Percentiles rank a stretch among this genome's conserved stretches.
phyloP scores from a whole-genome alignment of 1,284 basidiomycete genomes.

The Heterobasidion annosum region DNA sequence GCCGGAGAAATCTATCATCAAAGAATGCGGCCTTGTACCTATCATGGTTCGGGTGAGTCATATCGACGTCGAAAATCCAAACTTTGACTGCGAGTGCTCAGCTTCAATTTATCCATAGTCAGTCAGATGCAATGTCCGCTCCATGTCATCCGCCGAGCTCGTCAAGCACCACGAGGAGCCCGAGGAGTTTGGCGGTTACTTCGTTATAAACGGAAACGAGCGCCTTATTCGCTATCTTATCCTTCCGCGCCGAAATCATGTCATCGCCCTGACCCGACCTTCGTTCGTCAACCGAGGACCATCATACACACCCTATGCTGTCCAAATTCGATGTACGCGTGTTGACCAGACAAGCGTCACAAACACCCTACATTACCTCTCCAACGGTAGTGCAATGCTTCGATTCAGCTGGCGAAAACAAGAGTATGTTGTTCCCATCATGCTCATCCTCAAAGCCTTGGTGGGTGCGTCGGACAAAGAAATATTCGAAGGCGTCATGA shows the following conservation, averaged over 20 bases:
- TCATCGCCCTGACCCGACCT: constrained; percentile 78
- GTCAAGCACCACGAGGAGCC: constrained; percentile 92
- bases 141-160: constrained; percentile 80
- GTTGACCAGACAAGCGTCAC: constrained; percentile 89
- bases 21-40: constrained; percentile 89
- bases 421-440: constrained; percentile 98
- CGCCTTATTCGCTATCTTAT: constrained; percentile 97
- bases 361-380: constrained; percentile 95
- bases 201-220: constrained; percentile 98
- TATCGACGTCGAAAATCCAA: too few species aligned
- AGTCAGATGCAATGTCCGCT: constrained; percentile 86
- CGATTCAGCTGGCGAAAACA: constrained; percentile 98
- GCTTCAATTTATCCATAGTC: constrained; percentile 43
- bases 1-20: constrained; percentile 50
- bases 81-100: neutral
- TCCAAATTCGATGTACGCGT: constrained; percentile 92
- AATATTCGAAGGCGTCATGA: constrained; percentile 96
- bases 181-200: constrained; percentile 98
- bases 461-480: constrained; percentile 95
- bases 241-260: constrained; percentile 84
- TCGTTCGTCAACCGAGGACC: constrained; percentile 90
- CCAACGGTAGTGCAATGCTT: constrained; percentile 92
- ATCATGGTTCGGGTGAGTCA: constrained; percentile 90
- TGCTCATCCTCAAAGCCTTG: constrained; percentile 94
- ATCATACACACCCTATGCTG: constrained; percentile 90